Percentiles rank a stretch among this genome's conserved stretches.
These are phyloP conservation scores for Chlamydomonas incerta DNA, from an alignment of 139 green algal genomes.

Conservation along the genomic window DNA sequence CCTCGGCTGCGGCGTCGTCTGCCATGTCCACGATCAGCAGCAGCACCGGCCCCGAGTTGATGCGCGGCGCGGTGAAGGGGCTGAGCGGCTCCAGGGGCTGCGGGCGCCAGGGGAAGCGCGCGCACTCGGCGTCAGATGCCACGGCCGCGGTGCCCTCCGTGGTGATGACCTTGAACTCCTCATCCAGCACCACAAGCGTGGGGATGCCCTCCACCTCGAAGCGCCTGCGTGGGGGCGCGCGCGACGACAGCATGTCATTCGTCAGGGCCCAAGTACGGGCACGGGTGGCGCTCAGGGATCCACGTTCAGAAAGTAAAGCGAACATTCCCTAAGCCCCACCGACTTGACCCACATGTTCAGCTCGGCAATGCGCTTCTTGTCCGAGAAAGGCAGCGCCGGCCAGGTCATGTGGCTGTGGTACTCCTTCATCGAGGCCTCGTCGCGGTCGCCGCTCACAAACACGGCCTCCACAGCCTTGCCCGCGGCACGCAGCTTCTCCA, in stretches of 20 bases:
- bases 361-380: neutral
- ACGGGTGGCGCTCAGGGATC: no score
- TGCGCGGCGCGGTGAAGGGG: neutral
- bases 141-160: constrained; percentile 25
- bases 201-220: constrained; percentile 40
- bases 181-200: constrained; percentile 36
- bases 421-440: neutral
- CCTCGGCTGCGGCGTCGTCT: neutral
- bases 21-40: neutral
- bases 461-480: constrained; percentile 39
- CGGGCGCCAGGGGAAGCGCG: constrained; percentile 37
- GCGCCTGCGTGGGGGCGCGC: no score
- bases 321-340: neutral
- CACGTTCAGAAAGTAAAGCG: no score
- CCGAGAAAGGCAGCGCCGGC: constrained; percentile 16
- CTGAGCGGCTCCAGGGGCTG: constrained; percentile 27
- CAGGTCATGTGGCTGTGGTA: constrained; percentile 48
- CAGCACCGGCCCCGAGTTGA: constrained; percentile 15
- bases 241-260: no score
- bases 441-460: constrained; percentile 33
- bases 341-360: neutral
- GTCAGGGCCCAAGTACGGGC: no score
- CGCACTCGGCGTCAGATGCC: neutral
- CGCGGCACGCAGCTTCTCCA: constrained; percentile 18
- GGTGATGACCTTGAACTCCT: constrained; percentile 27